Evolutionary conservation across 805 yeast species (phyloP), one percentile per base, ranked within the genome.

Genomic region (Metschnikowia picachoensis): DNA sequence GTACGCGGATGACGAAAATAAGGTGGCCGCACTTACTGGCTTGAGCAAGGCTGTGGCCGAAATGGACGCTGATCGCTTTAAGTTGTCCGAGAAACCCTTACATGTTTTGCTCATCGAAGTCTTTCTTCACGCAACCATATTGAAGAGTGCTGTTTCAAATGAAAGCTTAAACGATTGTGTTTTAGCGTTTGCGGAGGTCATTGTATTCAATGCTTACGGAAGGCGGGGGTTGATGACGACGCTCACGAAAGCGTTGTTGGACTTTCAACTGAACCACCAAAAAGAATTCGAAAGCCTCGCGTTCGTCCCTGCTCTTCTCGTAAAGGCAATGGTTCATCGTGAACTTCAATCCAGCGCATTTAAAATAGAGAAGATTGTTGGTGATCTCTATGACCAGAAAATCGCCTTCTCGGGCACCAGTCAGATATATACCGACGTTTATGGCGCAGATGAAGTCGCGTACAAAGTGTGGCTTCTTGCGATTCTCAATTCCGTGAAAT

Each of bases 181-280:
- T 1, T 55, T 50, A 1, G 43, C 47, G 15, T 70, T 79, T 43
- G 71, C 78, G 2, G 32, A 47, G 3, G 72, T 78, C 1, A 69
- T 83, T 2, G 66, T 83, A 28, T 53, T 57, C 1, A 73, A 76
- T 38, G 66, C 87, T 0, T 72, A 60, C 44, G 82, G 87, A 0
- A 76, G 96, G 62, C 78, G 95, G 53, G 74, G 85, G 2, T 65
- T 90, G 8, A 63, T 88, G 20, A 91, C 96, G 0, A 55, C 73
- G 1, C 59, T 90, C 10, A 70, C 85, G 9, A 61, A 61, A 27
- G 59, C 68, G 6, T 52, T 89, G 3, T 67, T 73, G 6, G 53
- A 60, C 4, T 82, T 71, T 52, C 81, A 80, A 55, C 37, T 62
- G 1, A 47, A 51, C 0, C 53, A 65, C 42, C 47, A 60, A 0